phyloP scores from a whole-genome alignment of 208 protist genomes.

The Leishmania aethiopica region DNA sequence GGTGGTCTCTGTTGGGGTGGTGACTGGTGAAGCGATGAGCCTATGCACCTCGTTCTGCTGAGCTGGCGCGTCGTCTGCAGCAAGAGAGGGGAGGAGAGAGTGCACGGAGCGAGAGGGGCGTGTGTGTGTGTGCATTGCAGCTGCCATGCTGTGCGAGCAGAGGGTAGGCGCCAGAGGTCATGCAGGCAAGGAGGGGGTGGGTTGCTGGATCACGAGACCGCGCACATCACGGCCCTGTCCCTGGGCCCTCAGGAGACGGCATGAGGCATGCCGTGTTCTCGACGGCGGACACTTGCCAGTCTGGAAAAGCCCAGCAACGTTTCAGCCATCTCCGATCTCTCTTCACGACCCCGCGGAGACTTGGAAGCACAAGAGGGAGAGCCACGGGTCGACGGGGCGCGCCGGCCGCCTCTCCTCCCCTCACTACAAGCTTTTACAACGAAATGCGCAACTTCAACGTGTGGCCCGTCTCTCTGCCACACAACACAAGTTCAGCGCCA shows the following conservation, averaged over 20 bases:
- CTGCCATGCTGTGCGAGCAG: not conserved
- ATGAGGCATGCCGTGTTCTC: not conserved
- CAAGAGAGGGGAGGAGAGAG: not conserved
- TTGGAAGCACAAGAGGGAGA: not conserved
- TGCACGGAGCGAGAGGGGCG: not conserved
- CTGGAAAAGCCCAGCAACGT: not conserved
- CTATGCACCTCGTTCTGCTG: too few relatives aligned
- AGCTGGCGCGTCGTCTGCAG: not conserved
- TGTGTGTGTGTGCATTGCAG: not conserved
- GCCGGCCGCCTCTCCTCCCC: too few relatives aligned
- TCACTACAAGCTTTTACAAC: not conserved
- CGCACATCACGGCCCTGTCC: not conserved
- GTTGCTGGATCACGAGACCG: too few relatives aligned
- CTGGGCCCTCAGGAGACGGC: not conserved
- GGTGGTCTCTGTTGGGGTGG: not conserved
- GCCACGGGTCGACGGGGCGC: not conserved
- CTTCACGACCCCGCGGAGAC: not conserved
- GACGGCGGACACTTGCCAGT: not conserved
- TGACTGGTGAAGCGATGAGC: not conserved
- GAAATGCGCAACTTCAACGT: not conserved
- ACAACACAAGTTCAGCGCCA: not conserved
- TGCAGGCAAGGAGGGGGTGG: not conserved
- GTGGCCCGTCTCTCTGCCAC: not conserved
- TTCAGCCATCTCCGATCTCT: not conserved
- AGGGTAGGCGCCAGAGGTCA: not conserved